Conservation (phyloP, 2,329 filamentous ascomycete species). For the Pseudocercospora macadamiae region DNA sequence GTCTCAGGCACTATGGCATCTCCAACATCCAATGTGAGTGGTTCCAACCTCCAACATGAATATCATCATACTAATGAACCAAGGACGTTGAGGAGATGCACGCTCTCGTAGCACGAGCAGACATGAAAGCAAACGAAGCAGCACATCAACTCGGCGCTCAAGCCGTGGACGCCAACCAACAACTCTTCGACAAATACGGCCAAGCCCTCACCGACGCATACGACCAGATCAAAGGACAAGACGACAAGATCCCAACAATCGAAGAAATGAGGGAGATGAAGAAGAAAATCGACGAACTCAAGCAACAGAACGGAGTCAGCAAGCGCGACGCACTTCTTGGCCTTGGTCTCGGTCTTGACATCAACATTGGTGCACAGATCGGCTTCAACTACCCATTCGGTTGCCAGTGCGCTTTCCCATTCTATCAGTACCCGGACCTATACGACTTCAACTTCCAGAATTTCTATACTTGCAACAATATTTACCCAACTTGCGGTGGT, state of each 20-base stretch:
- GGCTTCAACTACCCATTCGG: background rate
- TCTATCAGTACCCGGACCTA: background rate
- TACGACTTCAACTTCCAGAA: background rate
- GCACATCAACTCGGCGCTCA: background rate
- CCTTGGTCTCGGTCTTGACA: background rate
- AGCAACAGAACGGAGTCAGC: background rate
- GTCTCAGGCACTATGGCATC: slow-evolving; percentile 11
- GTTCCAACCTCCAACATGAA: too few relatives aligned
- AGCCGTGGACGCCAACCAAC: background rate
- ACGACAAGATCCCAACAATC: background rate
- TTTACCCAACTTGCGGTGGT: background rate
- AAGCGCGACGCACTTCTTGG: background rate
- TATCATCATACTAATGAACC: too few relatives aligned
- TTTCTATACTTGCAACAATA: background rate
- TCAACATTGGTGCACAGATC: background rate
- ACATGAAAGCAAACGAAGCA: background rate
- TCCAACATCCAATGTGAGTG: background rate
- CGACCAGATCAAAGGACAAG: background rate
- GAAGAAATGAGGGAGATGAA: background rate
- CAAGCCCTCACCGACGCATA: background rate
- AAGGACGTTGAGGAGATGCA: background rate
- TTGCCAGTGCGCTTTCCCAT: background rate
- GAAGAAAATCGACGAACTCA: slow-evolving; percentile 1
- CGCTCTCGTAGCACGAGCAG: slow-evolving; percentile 7
- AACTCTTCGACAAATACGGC: background rate